Conservation (phyloP, 768 basidiomycete genomes). For the Serendipita indica region DNA sequence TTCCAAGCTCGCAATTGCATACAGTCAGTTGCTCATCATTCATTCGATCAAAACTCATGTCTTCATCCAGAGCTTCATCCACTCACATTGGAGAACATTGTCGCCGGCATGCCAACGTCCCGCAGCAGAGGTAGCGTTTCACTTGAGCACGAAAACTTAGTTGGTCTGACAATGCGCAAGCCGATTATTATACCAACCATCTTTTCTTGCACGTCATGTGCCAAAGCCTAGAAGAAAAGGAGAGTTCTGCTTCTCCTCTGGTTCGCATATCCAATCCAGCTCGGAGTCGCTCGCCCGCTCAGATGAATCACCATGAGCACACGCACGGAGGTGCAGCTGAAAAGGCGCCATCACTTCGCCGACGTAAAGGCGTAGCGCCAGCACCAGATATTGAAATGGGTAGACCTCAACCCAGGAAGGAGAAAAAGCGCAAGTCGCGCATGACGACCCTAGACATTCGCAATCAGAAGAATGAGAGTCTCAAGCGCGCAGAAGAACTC, state of each 20-base stretch:
- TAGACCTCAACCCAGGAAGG: not conserved
- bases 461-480: not conserved
- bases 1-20: slow-evolving; percentile 47
- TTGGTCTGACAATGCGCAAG: not conserved
- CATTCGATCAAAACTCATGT: not conserved
- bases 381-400: not conserved
- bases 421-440: not conserved
- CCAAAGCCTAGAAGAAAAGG: slow-evolving; percentile 2
- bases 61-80: not conserved
- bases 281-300: not conserved
- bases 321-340: not conserved
- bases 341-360: not conserved
- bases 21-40: slow-evolving; percentile 17
- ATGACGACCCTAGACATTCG: not conserved
- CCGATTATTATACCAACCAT: slow-evolving; percentile 8
- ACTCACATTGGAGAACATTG: slow-evolving; percentile 2
- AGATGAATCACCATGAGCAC: not conserved
- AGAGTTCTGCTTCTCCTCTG: not conserved
- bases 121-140: not conserved
- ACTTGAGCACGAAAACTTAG: not conserved
- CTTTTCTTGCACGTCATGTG: slow-evolving; percentile 1
- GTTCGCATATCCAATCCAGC: not conserved
- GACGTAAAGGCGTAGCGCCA: not conserved
- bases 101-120: not conserved
- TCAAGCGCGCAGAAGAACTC: not conserved